Percentiles rank a stretch among this genome's conserved stretches.
Conservation (phyloP, 1,284 basidiomycete species). For the Malassezia dermatis region DNA sequence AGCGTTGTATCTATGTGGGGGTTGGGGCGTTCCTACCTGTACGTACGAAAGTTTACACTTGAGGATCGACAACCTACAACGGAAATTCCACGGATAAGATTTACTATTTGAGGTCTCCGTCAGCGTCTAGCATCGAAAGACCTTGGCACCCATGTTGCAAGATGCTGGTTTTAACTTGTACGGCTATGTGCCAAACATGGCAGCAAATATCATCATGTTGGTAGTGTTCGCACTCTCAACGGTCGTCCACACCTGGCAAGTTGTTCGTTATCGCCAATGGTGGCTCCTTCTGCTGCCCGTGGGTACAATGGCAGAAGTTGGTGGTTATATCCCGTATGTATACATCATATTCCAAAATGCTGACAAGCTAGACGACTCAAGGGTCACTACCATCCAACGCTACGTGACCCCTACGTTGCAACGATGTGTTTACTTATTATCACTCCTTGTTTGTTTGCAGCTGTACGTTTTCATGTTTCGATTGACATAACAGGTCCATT, state of each 20-base stretch:
- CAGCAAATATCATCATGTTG: slow-evolving; percentile 15
- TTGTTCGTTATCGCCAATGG: slow-evolving; percentile 15
- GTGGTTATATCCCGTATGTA: slow-evolving; percentile 16
- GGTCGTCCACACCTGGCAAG: slow-evolving; percentile 7
- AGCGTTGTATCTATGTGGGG: no score
- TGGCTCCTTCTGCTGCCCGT: slow-evolving; percentile 19
- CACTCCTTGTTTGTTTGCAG: slow-evolving; percentile 29
- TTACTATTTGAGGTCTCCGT: background rate
- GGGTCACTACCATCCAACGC: slow-evolving; percentile 18
- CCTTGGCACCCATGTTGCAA: background rate
- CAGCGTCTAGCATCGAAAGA: background rate
- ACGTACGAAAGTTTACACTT: background rate
- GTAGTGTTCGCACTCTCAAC: slow-evolving; percentile 11
- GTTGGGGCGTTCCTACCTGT: background rate
- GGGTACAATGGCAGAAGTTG: slow-evolving; percentile 17
- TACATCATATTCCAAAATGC: background rate
- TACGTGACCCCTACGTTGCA: slow-evolving; percentile 21
- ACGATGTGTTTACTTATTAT: slow-evolving; percentile 26
- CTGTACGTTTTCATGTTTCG: slow-evolving; percentile 6
- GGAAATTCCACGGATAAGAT: no score
- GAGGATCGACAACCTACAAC: no score
- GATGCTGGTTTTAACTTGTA: slow-evolving; percentile 9
- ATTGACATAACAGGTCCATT: slow-evolving; percentile 13
- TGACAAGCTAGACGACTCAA: slow-evolving; percentile 12
- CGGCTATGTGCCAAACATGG: slow-evolving; percentile 16